Base-by-base conservation (phyloP, 257 asterid genomes). In the Thymus mandschuricus region DNA sequence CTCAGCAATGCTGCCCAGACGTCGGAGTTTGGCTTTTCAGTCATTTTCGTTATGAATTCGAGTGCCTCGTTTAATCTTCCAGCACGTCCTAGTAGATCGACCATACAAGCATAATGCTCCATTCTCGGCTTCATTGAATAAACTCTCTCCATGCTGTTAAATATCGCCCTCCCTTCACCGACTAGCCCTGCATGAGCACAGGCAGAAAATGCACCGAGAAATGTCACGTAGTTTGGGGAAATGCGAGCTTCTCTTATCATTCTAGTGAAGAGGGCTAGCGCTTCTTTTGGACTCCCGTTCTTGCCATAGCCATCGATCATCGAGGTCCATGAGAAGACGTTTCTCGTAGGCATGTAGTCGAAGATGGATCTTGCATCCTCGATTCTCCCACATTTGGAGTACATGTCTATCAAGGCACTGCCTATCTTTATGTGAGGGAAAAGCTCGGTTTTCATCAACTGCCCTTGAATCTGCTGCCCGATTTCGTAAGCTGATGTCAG, bases 281-380 rank as follows among this genome's bases (percentile, higher is more conserved):
- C 86, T 72, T 86, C 96, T 40, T 71, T 43, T 9, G 98, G 86
- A 66, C 77, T 61, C n/a, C 98, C 96, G 34, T 89, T 93, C 81
- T 87, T 93, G 4, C 98, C 97, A 35, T 90, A 93, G 46, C 98
- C 98, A 59, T 93, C 98, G 46, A 93, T 86, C 97, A 93, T 88
- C 28, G 98, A 93, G 71, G 98, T 91, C 97, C 98, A 88, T 0
- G 98, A 84, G 66, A 86, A 93, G 30, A 93, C 96, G 52, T 93
- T 93, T 74, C 78, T 86, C 44, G 33, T 75, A 1, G 93, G 90
- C 97, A 90, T 93, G 72, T 75, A 31, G 55, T 87, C 84, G 10
- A 93, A 93, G 54, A 93, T 70, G 60, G 60, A 46, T 68, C 92
- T 87, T 6, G 97, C 96, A 28, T 88, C 95, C 60, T 85, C 87